These are phyloP conservation scores for Nothophaeocryptopus gaeumannii DNA, from an alignment of 2,329 filamentous ascomycete genomes.

Conservation along the genomic window DNA sequence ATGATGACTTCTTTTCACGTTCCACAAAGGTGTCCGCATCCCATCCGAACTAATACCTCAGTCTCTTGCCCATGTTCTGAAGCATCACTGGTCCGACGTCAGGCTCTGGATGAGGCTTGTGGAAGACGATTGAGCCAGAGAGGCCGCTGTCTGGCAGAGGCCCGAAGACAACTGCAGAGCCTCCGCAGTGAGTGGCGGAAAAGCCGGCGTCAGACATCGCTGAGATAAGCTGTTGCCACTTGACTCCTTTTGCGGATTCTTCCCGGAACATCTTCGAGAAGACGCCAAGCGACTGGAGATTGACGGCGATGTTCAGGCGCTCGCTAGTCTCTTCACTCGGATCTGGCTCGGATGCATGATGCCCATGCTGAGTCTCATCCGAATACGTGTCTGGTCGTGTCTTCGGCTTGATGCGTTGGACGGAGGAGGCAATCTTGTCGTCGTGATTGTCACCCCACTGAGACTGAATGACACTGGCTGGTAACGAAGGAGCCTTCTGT, in stretches of 20 bases:
- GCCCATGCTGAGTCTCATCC: no score
- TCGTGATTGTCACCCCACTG: neutral
- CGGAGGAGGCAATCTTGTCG: no score
- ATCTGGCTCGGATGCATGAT: no score
- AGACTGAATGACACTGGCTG: neutral
- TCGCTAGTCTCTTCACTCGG: no score
- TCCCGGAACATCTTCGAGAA: slow-evolving; percentile 4
- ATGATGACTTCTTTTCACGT: neutral
- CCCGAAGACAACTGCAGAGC: slow-evolving; percentile 10
- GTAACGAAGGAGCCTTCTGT: no score
- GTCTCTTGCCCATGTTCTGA: neutral
- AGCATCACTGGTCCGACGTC: slow-evolving; percentile 4
- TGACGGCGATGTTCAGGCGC: neutral
- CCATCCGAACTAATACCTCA: neutral
- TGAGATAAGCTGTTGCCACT: slow-evolving; percentile 14
- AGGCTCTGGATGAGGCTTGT: slow-evolving; percentile 9
- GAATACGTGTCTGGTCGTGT: no score
- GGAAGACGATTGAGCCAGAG: slow-evolving; percentile 4
- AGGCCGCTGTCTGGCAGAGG: neutral
- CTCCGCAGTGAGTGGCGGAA: slow-evolving; percentile 5
- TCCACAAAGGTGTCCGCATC: neutral
- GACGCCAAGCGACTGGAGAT: neutral
- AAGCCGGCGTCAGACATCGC: slow-evolving; percentile 17
- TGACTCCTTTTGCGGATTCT: neutral
- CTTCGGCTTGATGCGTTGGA: no score